Evolutionary conservation across 2,329 filamentous ascomycete genomes (phyloP).

Genomic region (Colletotrichum paranaense): DNA sequence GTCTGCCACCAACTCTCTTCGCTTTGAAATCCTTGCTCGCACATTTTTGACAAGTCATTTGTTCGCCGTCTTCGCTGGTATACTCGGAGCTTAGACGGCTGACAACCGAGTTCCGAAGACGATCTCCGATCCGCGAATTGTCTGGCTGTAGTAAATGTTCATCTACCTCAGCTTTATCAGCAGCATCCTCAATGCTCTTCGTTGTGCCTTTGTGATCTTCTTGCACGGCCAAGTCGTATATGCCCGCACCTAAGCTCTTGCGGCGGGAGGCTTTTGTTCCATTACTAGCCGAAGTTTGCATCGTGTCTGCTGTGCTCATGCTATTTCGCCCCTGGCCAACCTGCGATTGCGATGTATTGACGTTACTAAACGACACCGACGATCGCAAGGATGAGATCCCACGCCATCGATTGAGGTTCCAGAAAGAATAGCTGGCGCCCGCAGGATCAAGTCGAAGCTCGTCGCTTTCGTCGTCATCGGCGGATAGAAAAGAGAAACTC

Average conservation of each 20-base stretch:
- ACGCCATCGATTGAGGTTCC: conserved; percentile 68
- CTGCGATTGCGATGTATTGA: conserved; percentile 12
- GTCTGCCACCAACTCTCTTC: conserved; percentile 63
- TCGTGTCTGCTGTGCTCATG: conserved; percentile 28
- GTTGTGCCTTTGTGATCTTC: conserved; percentile 15
- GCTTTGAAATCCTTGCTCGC: conserved; percentile 72
- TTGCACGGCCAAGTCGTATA: conserved; percentile 32
- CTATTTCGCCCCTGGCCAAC: conserved; percentile 20
- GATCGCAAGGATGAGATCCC: conserved; percentile 46
- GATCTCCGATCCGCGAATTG: conserved; percentile 38
- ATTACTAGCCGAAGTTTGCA: conserved; percentile 9
- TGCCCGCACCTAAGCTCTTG: conserved; percentile 39
- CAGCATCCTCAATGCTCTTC: conserved; percentile 11
- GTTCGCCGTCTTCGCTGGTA: conserved; percentile 54
- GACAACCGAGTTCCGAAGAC: conserved; percentile 53
- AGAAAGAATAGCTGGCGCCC: conserved; percentile 62
- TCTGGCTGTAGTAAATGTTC: conserved; percentile 32
- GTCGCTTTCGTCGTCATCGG: conserved; percentile 56
- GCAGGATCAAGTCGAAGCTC: conserved; percentile 49
- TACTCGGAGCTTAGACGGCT: conserved; percentile 67
- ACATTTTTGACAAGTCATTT: conserved; percentile 68
- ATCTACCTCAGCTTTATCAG: conserved; percentile 23
- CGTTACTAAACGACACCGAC: conserved; percentile 27
- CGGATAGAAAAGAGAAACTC: conserved; percentile 63
- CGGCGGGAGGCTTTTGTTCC: conserved; percentile 39